Percentiles rank a stretch among this genome's conserved stretches.
phyloP scores from a whole-genome alignment of 495 filamentous ascomycete genomes.

The Podospora comata region DNA sequence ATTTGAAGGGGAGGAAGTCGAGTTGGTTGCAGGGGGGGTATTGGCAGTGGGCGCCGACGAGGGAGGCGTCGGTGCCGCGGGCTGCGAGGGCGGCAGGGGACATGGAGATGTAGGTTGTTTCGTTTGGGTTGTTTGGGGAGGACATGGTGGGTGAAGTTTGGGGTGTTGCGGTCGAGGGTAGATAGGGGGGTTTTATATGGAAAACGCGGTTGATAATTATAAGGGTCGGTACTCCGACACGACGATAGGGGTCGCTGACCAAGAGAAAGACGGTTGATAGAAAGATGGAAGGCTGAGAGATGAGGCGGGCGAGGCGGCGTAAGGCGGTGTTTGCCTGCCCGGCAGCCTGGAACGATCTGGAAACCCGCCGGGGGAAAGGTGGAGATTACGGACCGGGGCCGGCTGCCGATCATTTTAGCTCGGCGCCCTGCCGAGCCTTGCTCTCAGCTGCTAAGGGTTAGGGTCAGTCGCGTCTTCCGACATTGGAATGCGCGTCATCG shows the following conservation, averaged over 20 bases:
- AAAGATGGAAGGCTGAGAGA: conserved; percentile 1
- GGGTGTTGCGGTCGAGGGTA: no score
- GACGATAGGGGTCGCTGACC: conserved; percentile 17
- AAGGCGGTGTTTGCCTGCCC: conserved; percentile 18
- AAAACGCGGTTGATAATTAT: no score
- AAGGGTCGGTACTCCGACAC: background rate
- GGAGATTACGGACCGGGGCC: background rate
- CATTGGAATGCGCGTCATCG: background rate
- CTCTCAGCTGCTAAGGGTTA: conserved; percentile 1
- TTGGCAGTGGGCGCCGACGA: conserved; percentile 90
- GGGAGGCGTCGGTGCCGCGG: conserved; percentile 68
- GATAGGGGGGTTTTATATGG: background rate
- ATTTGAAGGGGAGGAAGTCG: conserved; percentile 94
- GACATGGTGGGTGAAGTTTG: conserved; percentile 35
- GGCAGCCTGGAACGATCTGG: conserved; percentile 23
- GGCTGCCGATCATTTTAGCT: conserved; percentile 15
- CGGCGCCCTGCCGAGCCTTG: conserved; percentile 11
- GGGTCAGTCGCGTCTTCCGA: conserved; percentile 5
- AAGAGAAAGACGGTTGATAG: conserved; percentile 10
- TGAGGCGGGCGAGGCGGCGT: background rate
- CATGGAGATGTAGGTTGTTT: conserved; percentile 51
- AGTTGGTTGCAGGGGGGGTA: conserved; percentile 86
- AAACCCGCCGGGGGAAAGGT: conserved; percentile 9
- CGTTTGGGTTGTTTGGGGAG: conserved; percentile 34
- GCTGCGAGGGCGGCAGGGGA: conserved; percentile 53